Evolutionary conservation across 1,284 basidiomycete genomes (phyloP), one percentile per base, ranked within the genome.

Genomic region (Fomitopsis palustris): DNA sequence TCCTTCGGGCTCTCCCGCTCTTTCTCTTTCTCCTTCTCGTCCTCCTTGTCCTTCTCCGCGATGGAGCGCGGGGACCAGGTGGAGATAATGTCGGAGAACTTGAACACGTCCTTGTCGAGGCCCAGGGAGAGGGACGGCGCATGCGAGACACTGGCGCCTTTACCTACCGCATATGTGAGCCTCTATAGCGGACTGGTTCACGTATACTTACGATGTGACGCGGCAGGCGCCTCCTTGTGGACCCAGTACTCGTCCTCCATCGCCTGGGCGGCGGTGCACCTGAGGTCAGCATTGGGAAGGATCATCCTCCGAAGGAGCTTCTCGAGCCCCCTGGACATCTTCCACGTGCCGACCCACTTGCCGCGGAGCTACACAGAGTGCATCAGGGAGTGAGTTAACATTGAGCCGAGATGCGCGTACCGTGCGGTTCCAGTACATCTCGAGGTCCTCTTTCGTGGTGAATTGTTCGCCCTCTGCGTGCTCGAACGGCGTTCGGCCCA

Each of bases 401-500:
- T 42, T 39, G 38, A 33, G 17, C 21, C 12, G 55, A 25, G 21
- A 41, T 19, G 71, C 83, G 19, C 83, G 19, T 61, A 88, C 87
- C 0, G 94, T 93, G 14, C 93, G 82, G 58, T 82, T 74, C 86
- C 92, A 95, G 71, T 98, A 97, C 56, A 81, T 81, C 69, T 93
- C 85, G 21, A 95, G 75, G 63, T 92, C 90, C 56, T 92, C 87
- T 64, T 88, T 87, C n/a, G 85, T 90, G n/a, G 82, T 77, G 65
- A 95, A 90, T 60, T 87, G 82, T 69, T 96, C 93, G 8, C 87
- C 85, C 60, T 93, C 92, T 29, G 84, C 81, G 62, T 86, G 72
- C 71, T 98, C 95, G 69, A 97, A 98, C 1, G 95, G 95, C 3
- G 95, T 97, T 16, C 95, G 82, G 0, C 95, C 95, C 31, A 89